These are phyloP conservation scores for Cadophora sp. DNA, from an alignment of 2,329 filamentous ascomycete genomes.

Conservation along the genomic window DNA sequence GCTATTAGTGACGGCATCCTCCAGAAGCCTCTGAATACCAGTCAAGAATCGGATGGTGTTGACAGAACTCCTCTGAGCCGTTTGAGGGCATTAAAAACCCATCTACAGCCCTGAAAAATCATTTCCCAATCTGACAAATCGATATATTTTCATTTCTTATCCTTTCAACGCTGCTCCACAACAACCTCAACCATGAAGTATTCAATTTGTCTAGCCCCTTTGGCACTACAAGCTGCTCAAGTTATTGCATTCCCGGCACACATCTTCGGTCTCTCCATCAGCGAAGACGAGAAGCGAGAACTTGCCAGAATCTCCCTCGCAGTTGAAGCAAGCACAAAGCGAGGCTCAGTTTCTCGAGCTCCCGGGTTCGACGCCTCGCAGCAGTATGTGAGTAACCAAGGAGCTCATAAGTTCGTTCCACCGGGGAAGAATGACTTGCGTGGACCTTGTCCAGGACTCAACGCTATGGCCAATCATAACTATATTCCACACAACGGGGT, in stretches of 20 bases:
- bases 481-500: constrained; percentile 51
- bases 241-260: constrained; percentile 32
- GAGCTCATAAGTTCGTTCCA: constrained; percentile 31
- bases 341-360: constrained; percentile 18
- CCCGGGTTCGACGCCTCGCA: constrained; percentile 30
- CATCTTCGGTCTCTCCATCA: constrained; percentile 34
- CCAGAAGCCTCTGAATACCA: too few relatives aligned
- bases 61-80: neutral
- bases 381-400: constrained; percentile 37
- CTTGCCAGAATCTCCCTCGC: constrained; percentile 26
- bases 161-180: neutral
- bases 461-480: constrained; percentile 51
- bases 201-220: constrained; percentile 15
- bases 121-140: neutral
- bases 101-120: neutral
- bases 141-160: neutral
- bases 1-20: neutral
- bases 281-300: constrained; percentile 30
- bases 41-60: neutral
- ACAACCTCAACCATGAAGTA: constrained; percentile 28
- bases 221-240: constrained; percentile 22
- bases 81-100: neutral
- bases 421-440: constrained; percentile 30
- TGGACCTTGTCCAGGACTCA: constrained; percentile 48
- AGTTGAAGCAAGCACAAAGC: constrained; percentile 27